These are phyloP conservation scores for Aspergillus spinulosporus DNA, from an alignment of 2,329 filamentous ascomycete genomes.

Conservation along the genomic window DNA sequence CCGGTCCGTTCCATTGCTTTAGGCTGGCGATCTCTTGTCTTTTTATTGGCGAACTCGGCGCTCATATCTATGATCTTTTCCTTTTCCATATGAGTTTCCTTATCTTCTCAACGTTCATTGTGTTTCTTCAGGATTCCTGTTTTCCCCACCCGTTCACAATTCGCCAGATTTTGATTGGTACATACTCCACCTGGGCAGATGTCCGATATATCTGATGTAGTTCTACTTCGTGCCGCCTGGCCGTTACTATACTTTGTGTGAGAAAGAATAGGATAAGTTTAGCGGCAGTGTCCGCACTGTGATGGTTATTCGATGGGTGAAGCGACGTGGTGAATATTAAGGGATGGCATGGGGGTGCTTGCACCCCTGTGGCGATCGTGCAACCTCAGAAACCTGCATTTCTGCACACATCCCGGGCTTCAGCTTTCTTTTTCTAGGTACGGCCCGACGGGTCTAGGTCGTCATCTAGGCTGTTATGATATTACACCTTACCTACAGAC, in stretches of 20 bases:
- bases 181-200: conserved; percentile 3
- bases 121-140: conserved; percentile 21
- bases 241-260: not conserved
- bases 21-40: conserved; percentile 10
- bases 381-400: not conserved
- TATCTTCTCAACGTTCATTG: conserved; percentile 10
- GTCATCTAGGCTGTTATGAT: too few relatives aligned
- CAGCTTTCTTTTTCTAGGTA: not conserved
- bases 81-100: conserved; percentile 2
- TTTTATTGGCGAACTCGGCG: conserved; percentile 20
- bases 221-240: not conserved
- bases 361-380: not conserved
- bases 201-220: conserved; percentile 11
- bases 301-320: not conserved
- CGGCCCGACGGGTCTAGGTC: too few relatives aligned
- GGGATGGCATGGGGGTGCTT: not conserved
- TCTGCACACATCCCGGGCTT: not conserved
- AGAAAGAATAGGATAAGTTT: conserved; percentile 1
- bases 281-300: not conserved
- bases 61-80: conserved; percentile 10
- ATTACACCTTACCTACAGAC: not conserved
- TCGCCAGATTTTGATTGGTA: conserved; percentile 11
- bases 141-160: conserved; percentile 9
- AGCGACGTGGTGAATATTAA: not conserved
- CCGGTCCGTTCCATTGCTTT: conserved; percentile 6